Conservation (phyloP, 306 rosid species). For the Trichosanthes cucumerina region DNA sequence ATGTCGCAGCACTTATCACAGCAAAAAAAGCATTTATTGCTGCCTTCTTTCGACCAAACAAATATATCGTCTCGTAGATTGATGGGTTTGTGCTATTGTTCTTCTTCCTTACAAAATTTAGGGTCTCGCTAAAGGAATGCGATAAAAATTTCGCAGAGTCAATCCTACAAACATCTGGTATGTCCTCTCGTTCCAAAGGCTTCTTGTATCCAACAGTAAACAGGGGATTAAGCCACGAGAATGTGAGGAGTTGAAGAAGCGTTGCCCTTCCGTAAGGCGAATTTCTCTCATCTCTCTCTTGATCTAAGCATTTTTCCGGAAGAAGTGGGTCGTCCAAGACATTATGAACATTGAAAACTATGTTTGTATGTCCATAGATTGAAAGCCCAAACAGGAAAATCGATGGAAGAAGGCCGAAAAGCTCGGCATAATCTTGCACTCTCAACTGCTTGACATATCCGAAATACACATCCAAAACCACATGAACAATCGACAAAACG, state of each 20-base stretch:
- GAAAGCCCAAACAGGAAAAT: slow-evolving; percentile 46
- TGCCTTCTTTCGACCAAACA: slow-evolving; percentile 70
- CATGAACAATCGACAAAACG: slow-evolving; percentile 25
- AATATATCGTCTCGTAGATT: slow-evolving; percentile 53
- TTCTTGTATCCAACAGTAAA: slow-evolving; percentile 58
- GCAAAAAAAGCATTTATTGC: slow-evolving; percentile 65
- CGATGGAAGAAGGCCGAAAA: slow-evolving; percentile 44
- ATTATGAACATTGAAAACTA: slow-evolving; percentile 11
- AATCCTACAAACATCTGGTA: slow-evolving; percentile 54
- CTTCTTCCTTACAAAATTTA: slow-evolving; percentile 41
- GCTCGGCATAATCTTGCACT: slow-evolving; percentile 39
- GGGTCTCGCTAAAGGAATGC: slow-evolving; percentile 37
- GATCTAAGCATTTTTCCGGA: slow-evolving; percentile 25
- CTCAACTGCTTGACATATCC: slow-evolving; percentile 21
- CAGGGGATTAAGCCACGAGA: slow-evolving; percentile 92
- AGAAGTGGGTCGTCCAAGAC: slow-evolving; percentile 61
- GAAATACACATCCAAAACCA: slow-evolving; percentile 31
- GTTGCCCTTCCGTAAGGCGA: slow-evolving; percentile 64
- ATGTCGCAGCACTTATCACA: slow-evolving; percentile 48
- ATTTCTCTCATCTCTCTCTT: slow-evolving; percentile 16
- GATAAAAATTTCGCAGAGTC: slow-evolving; percentile 65
- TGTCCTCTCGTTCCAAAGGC: slow-evolving; percentile 50
- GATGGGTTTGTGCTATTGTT: slow-evolving; percentile 53
- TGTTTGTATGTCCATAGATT: slow-evolving; percentile 54
- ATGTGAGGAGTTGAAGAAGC: slow-evolving; percentile 53